Conservation (phyloP, 1,139 yeast species). For the Yamadazyma spencermartinsiae region DNA sequence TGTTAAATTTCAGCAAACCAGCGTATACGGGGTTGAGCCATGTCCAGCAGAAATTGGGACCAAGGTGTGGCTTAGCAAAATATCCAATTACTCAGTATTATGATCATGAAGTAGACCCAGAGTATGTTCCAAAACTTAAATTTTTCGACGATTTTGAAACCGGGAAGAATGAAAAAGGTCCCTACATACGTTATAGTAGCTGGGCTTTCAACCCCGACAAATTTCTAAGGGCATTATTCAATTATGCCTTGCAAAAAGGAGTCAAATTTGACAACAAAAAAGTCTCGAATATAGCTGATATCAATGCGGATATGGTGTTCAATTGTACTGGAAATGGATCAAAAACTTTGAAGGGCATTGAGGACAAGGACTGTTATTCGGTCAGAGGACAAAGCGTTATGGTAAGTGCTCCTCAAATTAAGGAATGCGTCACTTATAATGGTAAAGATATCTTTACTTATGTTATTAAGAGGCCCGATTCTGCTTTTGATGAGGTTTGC, state of each 20-base stretch:
- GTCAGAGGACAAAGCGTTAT: constrained; percentile 73
- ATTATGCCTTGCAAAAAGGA: constrained; percentile 44
- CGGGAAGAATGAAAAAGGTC: constrained; percentile 33
- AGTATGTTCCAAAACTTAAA: background rate
- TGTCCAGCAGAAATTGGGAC: constrained; percentile 5
- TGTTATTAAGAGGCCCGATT: constrained; percentile 66
- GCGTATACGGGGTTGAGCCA: constrained; percentile 7
- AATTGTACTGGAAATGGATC: constrained; percentile 75
- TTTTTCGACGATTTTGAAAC: constrained; percentile 5
- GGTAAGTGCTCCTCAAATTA: constrained; percentile 55
- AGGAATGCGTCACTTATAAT: constrained; percentile 51
- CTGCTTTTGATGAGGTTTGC: constrained; percentile 52
- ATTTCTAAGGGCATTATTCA: constrained; percentile 47
- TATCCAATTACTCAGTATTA: constrained; percentile 5
- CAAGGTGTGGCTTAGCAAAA: constrained; percentile 5
- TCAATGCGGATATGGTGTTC: constrained; percentile 48
- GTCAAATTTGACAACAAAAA: constrained; percentile 47
- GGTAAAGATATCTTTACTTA: constrained; percentile 58
- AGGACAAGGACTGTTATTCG: constrained; percentile 55
- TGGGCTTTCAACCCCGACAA: constrained; percentile 70
- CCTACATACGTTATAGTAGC: constrained; percentile 54
- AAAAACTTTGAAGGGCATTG: constrained; percentile 53
- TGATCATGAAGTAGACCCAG: constrained; percentile 1
- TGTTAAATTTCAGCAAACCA: constrained; percentile 6
- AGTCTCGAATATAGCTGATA: constrained; percentile 53